A percentile compares a stretch with the other conserved stretches of the same genome.
Evolutionary conservation across 2,329 filamentous ascomycete species (phyloP).

Genomic region (Zymoseptoria passerinii): DNA sequence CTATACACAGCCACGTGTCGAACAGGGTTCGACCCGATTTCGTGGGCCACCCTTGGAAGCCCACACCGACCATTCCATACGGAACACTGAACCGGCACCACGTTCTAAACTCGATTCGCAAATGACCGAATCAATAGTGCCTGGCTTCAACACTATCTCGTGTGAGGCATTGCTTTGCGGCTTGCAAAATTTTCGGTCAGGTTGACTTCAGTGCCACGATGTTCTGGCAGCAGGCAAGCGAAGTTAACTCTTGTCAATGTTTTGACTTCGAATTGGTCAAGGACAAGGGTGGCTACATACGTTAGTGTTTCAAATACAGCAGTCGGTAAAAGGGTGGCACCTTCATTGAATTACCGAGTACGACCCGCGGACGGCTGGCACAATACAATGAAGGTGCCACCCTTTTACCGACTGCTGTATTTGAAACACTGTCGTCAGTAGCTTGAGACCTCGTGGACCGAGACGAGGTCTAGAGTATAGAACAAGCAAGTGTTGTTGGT

Average conservation of each 20-base stretch:
- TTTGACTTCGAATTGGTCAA: no score
- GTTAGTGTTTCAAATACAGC: no score
- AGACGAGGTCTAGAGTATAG: neutral
- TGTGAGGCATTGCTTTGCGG: neutral
- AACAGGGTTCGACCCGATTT: neutral
- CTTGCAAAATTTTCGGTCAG: neutral
- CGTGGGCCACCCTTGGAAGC: no score
- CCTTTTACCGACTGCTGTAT: neutral
- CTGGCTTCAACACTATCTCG: neutral
- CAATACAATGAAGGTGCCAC: neutral
- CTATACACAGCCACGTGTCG: neutral
- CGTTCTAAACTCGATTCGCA: neutral
- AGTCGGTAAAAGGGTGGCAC: no score
- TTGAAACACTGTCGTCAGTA: neutral
- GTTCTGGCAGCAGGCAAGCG: neutral
- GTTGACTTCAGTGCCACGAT: neutral
- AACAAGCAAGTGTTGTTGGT: neutral
- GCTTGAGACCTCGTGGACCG: neutral
- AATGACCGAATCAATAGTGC: neutral
- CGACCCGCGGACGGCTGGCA: constrained; percentile 3
- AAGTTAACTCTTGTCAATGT: no score
- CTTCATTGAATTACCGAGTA: no score
- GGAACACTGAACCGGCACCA: neutral
- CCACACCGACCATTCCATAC: neutral
- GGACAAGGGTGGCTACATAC: no score